Base-by-base conservation (phyloP, 352 stramenopile genomes). In the Globisporangium irregulare region DNA sequence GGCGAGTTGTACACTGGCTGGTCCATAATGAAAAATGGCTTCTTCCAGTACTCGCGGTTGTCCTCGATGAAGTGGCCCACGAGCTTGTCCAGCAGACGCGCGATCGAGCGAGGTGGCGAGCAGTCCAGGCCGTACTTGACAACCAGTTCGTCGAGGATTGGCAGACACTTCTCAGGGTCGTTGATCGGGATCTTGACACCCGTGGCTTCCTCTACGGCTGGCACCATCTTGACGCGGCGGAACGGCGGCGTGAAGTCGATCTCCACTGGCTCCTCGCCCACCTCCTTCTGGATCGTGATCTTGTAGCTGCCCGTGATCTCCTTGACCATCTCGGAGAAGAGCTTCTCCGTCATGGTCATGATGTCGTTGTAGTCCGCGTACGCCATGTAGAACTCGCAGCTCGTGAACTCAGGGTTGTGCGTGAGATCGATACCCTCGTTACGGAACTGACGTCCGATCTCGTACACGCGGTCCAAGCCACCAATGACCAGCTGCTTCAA, bases 381-480 rank as follows among this genome's bases (percentile, higher is more conserved):
- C 1, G 97, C 96, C 87, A 98, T 93, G 89, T 99, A 99, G 58
- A 99, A 91, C 84, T 99, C 98, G 66, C 98, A 95, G 59, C 92
- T 98, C 10, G 98, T 99, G 71, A 99, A 99, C 79, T 99, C 98
- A 1, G 97, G 97, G 90, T 99, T 99, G 86, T 99, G 98, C 62
- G 96, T 94, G 18, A 97, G 89, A 46, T 97, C 97, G 53, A 99
- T 97, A 57, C 98, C 97, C 79, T 99, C 98, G 78, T 99, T 99
- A 62, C 98, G 96, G 80, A 99, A 99, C 74, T 99, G 98, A 14
- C 97, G 92, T 43, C 97, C 97, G 55, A 99, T 82, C 81, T 99
- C 98, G 79, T 99, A 99, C 24, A 99, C 98, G 60, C 93, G 87
- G 61, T 99, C 95, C 36, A 99, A 95, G 62, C 98, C 97, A 48